Percentiles rank a stretch among this genome's conserved stretches.
Conservation (phyloP, 768 basidiomycete genomes). For the Boletus patriciae region DNA sequence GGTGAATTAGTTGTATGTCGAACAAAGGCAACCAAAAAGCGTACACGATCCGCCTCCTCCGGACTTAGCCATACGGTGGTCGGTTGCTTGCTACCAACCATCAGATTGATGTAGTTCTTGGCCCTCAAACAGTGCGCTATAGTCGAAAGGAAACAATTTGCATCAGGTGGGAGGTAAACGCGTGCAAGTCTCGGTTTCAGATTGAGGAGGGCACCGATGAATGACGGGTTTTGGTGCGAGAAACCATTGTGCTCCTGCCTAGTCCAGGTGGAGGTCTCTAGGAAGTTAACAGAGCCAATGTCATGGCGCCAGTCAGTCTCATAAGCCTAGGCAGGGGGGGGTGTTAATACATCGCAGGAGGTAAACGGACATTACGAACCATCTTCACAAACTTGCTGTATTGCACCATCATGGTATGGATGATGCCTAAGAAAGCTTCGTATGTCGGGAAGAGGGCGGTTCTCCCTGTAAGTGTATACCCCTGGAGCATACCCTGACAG, state of each 20-base stretch:
- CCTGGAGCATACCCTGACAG: constrained; percentile 88
- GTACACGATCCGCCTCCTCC: constrained; percentile 71
- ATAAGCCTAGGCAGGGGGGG: constrained; percentile 32
- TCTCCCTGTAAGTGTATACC: constrained; percentile 87
- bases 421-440: constrained; percentile 88
- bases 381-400: constrained; percentile 90
- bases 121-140: constrained; percentile 80
- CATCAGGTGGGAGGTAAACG: constrained; percentile 88
- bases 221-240: constrained; percentile 83
- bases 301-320: constrained; percentile 75
- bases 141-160: constrained; percentile 82
- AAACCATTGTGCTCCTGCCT: constrained; percentile 89
- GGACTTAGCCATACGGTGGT: constrained; percentile 75
- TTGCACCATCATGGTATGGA: constrained; percentile 88
- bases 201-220: constrained; percentile 84
- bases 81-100: constrained; percentile 87
- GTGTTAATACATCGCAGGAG: neutral
- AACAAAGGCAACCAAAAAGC: neutral
- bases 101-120: constrained; percentile 83
- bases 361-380: constrained; percentile 38
- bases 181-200: constrained; percentile 70
- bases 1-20: neutral
- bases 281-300: constrained; percentile 74
- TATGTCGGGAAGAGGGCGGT: constrained; percentile 87
- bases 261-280: constrained; percentile 87